Evolutionary conservation across 805 yeast species (phyloP).

Genomic region (Priceomyces carsonii): DNA sequence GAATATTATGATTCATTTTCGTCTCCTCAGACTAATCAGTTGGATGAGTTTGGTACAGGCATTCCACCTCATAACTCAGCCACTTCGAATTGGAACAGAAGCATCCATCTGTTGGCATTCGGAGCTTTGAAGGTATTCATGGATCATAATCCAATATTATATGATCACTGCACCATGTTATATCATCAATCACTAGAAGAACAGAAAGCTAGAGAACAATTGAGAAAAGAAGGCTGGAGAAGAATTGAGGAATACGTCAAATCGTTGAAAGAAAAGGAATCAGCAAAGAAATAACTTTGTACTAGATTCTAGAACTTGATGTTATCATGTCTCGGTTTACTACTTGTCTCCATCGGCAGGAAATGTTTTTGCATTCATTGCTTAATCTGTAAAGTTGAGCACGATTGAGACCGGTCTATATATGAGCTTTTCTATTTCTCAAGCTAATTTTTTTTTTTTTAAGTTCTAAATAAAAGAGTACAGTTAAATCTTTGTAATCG

Average conservation of each 20-base stretch:
- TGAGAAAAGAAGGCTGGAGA: constrained; percentile 71
- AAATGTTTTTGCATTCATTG: too few relatives aligned
- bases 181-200: constrained; percentile 80
- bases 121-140: constrained; percentile 88
- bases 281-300: neutral
- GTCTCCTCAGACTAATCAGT: constrained; percentile 28
- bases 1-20: constrained; percentile 45
- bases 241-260: constrained; percentile 62
- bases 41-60: constrained; percentile 34
- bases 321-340: too few relatives aligned
- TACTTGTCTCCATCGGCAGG: too few relatives aligned
- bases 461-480: too few relatives aligned
- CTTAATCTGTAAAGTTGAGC: too few relatives aligned
- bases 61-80: constrained; percentile 47
- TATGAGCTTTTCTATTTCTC: too few relatives aligned
- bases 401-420: too few relatives aligned
- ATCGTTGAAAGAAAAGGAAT: constrained; percentile 16
- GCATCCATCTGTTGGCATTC: constrained; percentile 87
- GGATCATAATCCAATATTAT: constrained; percentile 88
- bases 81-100: constrained; percentile 84
- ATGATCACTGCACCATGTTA: constrained; percentile 88
- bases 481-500: too few relatives aligned
- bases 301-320: too few relatives aligned
- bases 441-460: too few relatives aligned
- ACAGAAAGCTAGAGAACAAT: constrained; percentile 61